phyloP scores from a whole-genome alignment of 1,284 basidiomycete genomes.

The Albatrellus sp. region DNA sequence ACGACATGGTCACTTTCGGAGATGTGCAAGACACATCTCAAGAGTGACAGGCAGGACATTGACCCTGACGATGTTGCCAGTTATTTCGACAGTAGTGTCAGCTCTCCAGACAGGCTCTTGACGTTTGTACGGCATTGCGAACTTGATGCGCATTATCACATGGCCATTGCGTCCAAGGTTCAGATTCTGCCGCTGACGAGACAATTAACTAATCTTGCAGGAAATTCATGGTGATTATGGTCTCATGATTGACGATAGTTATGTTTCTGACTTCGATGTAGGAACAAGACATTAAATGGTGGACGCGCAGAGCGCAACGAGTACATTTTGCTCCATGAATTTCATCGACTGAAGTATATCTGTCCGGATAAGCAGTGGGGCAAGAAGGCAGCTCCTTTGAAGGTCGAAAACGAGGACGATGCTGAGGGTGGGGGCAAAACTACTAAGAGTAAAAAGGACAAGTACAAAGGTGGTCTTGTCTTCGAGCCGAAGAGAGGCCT shows the following conservation, averaged over 20 bases:
- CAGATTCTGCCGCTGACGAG: constrained; percentile 85
- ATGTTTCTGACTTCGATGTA: constrained; percentile 18
- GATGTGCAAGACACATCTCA: constrained; percentile 89
- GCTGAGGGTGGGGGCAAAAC: constrained; percentile 37
- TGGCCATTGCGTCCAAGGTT: constrained; percentile 88
- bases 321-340: constrained; percentile 97
- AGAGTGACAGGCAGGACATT: constrained; percentile 79
- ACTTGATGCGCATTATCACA: constrained; percentile 89
- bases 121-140: constrained; percentile 90
- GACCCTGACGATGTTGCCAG: constrained; percentile 90
- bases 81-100: constrained; percentile 81
- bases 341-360: constrained; percentile 92
- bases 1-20: constrained; percentile 98
- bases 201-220: constrained; percentile 94
- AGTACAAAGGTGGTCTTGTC: constrained; percentile 97
- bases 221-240: constrained; percentile 77
- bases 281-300: constrained; percentile 91
- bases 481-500: constrained; percentile 94
- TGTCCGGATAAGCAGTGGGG: constrained; percentile 91
- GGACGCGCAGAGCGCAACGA: constrained; percentile 98
- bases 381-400: constrained; percentile 51
- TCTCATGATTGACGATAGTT: constrained; percentile 3
- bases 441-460: constrained; percentile 73
- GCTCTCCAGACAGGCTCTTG: constrained; percentile 69
- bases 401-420: constrained; percentile 55